phyloP scores from a whole-genome alignment of 257 asterid species.

The Rehmannia glutinosa region DNA sequence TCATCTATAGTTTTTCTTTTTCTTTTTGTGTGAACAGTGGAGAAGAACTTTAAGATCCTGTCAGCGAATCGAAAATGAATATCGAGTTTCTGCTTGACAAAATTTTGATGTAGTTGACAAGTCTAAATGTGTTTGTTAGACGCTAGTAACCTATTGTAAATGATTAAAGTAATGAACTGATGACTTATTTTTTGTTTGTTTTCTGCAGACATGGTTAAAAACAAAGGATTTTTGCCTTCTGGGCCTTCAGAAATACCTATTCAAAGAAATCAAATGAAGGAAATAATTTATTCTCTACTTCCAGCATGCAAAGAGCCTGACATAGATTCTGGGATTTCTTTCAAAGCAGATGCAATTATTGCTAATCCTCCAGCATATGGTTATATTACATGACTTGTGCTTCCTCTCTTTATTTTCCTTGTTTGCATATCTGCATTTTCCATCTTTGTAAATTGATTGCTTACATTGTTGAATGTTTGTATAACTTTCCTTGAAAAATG shows the following conservation, averaged over 20 bases:
- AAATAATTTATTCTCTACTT: conserved; percentile 71
- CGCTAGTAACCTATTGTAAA: not conserved
- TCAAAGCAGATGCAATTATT: conserved; percentile 89
- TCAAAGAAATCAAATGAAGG: conserved; percentile 84
- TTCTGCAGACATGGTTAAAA: conserved; percentile 89
- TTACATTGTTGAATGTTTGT: not conserved
- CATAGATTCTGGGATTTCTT: conserved; percentile 73
- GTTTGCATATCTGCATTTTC: not conserved
- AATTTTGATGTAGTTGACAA: not conserved
- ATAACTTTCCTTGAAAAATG: not conserved
- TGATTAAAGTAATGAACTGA: not conserved
- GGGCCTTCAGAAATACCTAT: conserved; percentile 94
- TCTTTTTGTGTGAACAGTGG: too few relatives aligned
- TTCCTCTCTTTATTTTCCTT: not conserved
- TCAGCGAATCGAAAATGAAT: not conserved
- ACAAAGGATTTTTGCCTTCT: conserved; percentile 97
- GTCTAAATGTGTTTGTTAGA: not conserved
- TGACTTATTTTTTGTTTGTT: conserved; percentile 14
- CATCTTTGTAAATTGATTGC: not conserved
- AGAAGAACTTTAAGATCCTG: not conserved
- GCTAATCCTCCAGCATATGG: conserved; percentile 82
- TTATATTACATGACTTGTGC: conserved; percentile 19
- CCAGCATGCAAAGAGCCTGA: conserved; percentile 93
- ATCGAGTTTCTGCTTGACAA: not conserved
- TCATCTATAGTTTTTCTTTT: not conserved